phyloP scores from a whole-genome alignment of 495 filamentous ascomycete genomes.

The Lasiosphaeris hirsuta region DNA sequence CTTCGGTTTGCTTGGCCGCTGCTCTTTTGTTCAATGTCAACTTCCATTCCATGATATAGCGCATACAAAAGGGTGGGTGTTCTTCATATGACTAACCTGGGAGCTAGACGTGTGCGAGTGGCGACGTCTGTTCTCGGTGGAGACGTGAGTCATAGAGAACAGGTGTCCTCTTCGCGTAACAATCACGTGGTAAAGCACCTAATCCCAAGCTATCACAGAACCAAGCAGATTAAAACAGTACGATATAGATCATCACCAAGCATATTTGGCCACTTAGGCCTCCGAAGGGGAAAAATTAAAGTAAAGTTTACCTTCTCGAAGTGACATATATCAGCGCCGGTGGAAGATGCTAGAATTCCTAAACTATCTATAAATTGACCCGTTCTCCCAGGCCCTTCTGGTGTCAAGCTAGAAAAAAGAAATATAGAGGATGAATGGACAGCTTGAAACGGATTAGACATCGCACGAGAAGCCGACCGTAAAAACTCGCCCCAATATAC shows the following conservation, averaged over 20 bases:
- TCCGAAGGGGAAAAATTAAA: no score
- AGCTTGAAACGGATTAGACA: conserved; percentile 1
- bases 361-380: conserved; percentile 12
- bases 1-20: conserved; percentile 12
- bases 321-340: background rate
- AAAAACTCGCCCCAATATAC: conserved; percentile 17
- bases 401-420: conserved; percentile 13
- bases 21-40: conserved; percentile 13
- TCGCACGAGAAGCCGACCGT: conserved; percentile 10
- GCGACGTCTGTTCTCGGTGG: background rate
- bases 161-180: no score
- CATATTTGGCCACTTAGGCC: no score
- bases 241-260: no score
- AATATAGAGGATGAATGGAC: background rate
- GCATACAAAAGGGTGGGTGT: conserved; percentile 9
- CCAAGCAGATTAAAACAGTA: no score
- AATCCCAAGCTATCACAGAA: no score
- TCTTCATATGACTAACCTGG: conserved; percentile 15
- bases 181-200: no score
- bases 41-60: conserved; percentile 14
- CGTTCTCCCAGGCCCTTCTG: background rate
- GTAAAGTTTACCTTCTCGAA: no score
- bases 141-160: no score
- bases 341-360: conserved; percentile 2
- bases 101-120: background rate